phyloP scores from a whole-genome alignment of 768 basidiomycete genomes.

The Mycena epipterygia region DNA sequence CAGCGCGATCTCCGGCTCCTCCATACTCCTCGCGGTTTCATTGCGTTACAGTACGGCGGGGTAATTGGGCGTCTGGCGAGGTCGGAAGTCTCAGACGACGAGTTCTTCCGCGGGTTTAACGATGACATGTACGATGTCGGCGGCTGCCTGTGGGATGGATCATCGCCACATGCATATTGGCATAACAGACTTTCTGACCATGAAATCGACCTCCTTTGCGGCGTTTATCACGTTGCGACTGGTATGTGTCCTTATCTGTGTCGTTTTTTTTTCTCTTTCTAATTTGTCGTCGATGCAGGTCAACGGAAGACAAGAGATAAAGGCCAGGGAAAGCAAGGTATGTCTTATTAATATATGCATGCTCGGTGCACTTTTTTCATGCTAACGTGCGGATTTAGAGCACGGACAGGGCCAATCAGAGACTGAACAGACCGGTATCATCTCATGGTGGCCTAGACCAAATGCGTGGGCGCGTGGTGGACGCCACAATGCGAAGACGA shows the following conservation, averaged over 20 bases:
- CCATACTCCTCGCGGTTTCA: not conserved
- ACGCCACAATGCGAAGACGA: too few species aligned
- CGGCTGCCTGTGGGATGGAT: not conserved
- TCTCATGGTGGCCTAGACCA: too few species aligned
- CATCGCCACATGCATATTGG: not conserved
- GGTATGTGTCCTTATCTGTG: not conserved
- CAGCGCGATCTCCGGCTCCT: too few species aligned
- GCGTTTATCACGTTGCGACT: not conserved
- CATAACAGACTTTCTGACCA: not conserved
- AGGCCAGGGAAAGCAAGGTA: not conserved
- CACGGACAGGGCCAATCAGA: not conserved
- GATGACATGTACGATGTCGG: not conserved
- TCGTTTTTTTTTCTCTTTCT: not conserved
- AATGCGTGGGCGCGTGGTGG: too few species aligned
- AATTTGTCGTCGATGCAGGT: not conserved
- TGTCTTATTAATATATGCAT: not conserved
- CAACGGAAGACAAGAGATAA: not conserved
- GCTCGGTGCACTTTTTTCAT: not conserved
- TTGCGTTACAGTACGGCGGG: not conserved
- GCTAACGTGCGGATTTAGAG: not conserved
- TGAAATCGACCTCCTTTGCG: constrained; percentile 1
- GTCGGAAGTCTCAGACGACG: too few species aligned
- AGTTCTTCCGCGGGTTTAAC: too few species aligned
- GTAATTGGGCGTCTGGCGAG: not conserved
- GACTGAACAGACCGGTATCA: not conserved